Evolutionary conservation across 208 protist species (phyloP), one percentile per base, ranked within the genome.

Genomic region (Kentomonas sorsogonicus): DNA sequence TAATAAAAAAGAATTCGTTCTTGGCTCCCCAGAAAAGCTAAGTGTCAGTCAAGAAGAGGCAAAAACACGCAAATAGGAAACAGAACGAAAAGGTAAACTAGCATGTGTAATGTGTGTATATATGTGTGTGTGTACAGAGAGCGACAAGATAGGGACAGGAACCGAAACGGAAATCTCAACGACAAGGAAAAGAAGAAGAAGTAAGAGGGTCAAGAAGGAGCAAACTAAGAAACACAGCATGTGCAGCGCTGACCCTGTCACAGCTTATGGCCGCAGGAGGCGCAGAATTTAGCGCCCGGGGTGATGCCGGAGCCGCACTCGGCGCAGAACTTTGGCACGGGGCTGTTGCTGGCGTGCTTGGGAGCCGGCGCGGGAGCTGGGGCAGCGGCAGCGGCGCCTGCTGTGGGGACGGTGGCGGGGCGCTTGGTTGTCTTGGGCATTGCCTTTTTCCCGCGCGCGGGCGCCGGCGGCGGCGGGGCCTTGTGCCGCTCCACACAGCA

Each of bases 401-500:
- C 11, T 38, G 20, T 36, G 30, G 23, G 34, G 22, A 45, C 39
- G 10, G 16, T 46, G 26, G 11, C 6, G 13, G 23, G 41, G 3
- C 30, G 22, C 16, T 16, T 66, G 60, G 33, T 0, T 22, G 18
- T 46, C 41, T 23, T 57, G 36, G 34, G 25, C 3, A 46, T 15
- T 1, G 48, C 23, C 43, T 59, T 62, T 22, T 69, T 57, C n/a
- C 3, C 15, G 6, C 40, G 7, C 39, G n/a, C n/a, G 10, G 18
- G 30, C 15, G 53, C 45, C 9, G 27, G 54, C 29, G 61, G 43
- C 22, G 62, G 15, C 45, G 60, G 45, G 1, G 69, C 56, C 45
- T 79, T 86, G 46, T 77, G 75, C 23, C 82, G 86, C 44, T 90
- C 86, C 9, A 83, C 20, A 53, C 88, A 96, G 16, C 83, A 75